Evolutionary conservation across 495 filamentous ascomycete genomes (phyloP), one percentile per base, ranked within the genome.

Genomic region (Podospora anserina): DNA sequence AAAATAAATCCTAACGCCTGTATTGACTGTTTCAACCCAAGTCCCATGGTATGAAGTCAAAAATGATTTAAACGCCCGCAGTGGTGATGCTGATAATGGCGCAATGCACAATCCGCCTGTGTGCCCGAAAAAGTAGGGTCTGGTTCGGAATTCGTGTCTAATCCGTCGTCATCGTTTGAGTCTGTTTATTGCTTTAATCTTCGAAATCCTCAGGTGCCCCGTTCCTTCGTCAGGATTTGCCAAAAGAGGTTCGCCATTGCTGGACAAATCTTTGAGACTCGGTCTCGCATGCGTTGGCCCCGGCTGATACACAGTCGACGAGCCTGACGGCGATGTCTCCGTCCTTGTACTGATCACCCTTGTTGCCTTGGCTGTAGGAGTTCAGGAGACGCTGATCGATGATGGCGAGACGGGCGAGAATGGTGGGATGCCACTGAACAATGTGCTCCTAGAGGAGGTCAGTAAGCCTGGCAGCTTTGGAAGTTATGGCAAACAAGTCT

Each of bases 341-440:
- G n/a, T 96, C 91, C 72, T 87, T 82, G 78, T 91, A 94, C 72
- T 86, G 83, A 28, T 78, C 80, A 3, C 82, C 82, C 49, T 76
- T 65, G 7, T 71, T 70, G 26, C 59, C 72, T 39, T 77, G 78
- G 59, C 75, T 78, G 76, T 96, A 97, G 4, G 92, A 83, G 77
- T 96, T 96, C 73, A 99, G 78, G 53, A 84, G 80, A 20, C 88
- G 85, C 80, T 98, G 94, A 3, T 93, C 92, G 20, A 99, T 80
- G 15, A 99, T 81, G 1, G 91, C 93, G 65, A 97, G 79, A 72
- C 92, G 92, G 23, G 93, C 90, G 20, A 99, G 85, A 64, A 98
- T 92, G 0, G 95, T 99, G n/a, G 95, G 93, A 76, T 99, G 96
- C 96, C 96, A 99, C 83, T 97, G 95, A 39, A 94, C 87, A 67